A percentile compares a stretch with the other conserved stretches of the same genome.
Conservation (phyloP, 2,329 filamentous ascomycete species). For the Fusarium chlamydosporum region DNA sequence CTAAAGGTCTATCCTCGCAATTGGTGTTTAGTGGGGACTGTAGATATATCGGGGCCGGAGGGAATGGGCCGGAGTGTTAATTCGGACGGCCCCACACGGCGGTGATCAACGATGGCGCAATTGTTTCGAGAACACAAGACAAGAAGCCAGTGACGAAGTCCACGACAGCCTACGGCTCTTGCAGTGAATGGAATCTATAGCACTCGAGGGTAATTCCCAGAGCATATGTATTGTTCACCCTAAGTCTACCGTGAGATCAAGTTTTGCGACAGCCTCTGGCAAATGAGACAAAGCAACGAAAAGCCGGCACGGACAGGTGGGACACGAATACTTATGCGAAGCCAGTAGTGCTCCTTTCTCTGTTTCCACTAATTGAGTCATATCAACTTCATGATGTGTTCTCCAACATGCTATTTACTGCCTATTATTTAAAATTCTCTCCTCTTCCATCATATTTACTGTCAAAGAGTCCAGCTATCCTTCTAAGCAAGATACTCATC, state of each 20-base stretch:
- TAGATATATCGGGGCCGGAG: constrained; percentile 1
- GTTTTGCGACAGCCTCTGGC: neutral
- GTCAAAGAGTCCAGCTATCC: constrained; percentile 66
- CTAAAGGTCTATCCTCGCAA: neutral
- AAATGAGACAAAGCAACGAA: neutral
- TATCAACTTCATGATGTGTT: neutral
- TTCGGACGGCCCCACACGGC: constrained; percentile 25
- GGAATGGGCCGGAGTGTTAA: neutral
- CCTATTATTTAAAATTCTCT: constrained; percentile 4
- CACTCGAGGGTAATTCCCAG: too few relatives aligned
- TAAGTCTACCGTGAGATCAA: too few relatives aligned
- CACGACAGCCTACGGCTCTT: too few relatives aligned
- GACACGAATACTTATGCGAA: neutral
- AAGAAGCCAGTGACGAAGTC: too few relatives aligned
- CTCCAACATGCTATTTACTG: constrained; percentile 13
- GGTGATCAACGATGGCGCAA: neutral
- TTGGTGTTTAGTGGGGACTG: constrained; percentile 10
- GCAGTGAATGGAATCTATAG: too few relatives aligned
- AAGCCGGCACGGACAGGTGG: neutral
- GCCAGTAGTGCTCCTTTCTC: neutral
- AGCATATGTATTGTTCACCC: too few relatives aligned
- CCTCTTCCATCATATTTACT: constrained; percentile 37
- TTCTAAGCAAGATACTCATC: constrained; percentile 81
- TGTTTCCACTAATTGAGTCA: neutral
- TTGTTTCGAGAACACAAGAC: too few relatives aligned